Percentiles rank a stretch among this genome's conserved stretches.
Evolutionary conservation across 176 grass and related monocot species (phyloP).

Genomic region (Carex pumila): DNA sequence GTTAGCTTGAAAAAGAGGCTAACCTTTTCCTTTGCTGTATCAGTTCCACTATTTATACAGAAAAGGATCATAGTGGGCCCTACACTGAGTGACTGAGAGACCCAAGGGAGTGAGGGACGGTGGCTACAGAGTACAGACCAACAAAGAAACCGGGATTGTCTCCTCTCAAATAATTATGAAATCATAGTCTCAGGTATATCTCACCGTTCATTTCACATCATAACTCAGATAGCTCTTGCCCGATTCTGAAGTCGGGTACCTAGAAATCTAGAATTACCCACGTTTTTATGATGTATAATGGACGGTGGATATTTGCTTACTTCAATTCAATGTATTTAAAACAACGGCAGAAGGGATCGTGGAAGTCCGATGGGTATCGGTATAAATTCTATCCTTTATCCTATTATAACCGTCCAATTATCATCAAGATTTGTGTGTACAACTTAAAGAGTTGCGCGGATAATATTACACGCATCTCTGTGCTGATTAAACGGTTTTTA

Average conservation of each 20-base stretch:
- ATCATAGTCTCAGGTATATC: not conserved
- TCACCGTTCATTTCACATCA: not conserved
- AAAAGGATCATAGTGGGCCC: not conserved
- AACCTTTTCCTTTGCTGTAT: not conserved
- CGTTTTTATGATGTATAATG: not conserved
- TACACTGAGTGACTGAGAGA: not conserved
- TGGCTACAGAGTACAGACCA: not conserved
- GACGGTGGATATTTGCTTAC: not conserved
- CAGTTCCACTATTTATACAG: not conserved
- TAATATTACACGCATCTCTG: no score
- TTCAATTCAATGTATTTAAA: not conserved
- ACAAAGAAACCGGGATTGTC: not conserved
- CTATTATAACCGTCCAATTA: no score
- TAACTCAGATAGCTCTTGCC: not conserved
- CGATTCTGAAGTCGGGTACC: not conserved
- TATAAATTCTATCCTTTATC: no score
- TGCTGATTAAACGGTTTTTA: no score
- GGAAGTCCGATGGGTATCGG: no score
- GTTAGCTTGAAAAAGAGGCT: not conserved
- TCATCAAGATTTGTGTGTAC: no score
- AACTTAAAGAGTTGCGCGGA: no score
- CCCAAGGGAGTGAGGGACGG: not conserved
- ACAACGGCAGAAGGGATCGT: not conserved
- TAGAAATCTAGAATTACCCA: not conserved
- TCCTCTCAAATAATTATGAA: not conserved